Evolutionary conservation across 140 eudicot genomes (phyloP), one percentile per base, ranked within the genome.

Genomic region (Stevia rebaudiana): DNA sequence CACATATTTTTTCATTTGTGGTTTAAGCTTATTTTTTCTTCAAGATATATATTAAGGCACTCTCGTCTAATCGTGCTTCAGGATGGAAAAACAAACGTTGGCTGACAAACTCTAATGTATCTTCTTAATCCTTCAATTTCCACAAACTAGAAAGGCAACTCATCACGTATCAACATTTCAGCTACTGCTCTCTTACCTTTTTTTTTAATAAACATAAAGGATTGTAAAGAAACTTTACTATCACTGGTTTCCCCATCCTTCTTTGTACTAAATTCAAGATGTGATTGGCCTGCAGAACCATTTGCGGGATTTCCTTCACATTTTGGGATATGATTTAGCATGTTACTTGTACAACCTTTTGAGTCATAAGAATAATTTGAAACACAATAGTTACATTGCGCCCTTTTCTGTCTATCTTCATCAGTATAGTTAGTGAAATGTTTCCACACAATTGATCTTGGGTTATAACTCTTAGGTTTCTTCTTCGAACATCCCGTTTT

Each of bases 51-150:
- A 28, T 36, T 30, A 58, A 33, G 36, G 36, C 48, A 58, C 17
- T 58, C 65, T 12, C 9, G 9, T 8, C 13, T 35, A 0, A 58
- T 37, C 10, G 28, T 36, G 36, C 47, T 33, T 16, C 46, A 6
- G 16, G 65, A 58, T 33, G 65, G 65, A 17, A 58, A n/a, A 47
- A 58, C 47, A 58, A 36, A 28, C 13, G n/a, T 12, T 2, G 65
- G 65, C 24, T 58, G 48, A 58, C 63, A 58, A 13, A 33, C 4
- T 36, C 11, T 36, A 47, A 58, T 58, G 47, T 28, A 58, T 33
- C 24, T 21, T 58, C 48, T 2, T 1, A 28, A 28, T 1, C 33
- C 33, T 28, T 28, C 33, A 28, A 1, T 28, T 4, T 28, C 33
- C 8, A 58, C 30, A 58, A 58, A 58, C 48, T 58, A 33, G 36